Base-by-base conservation (phyloP, 2,329 filamentous ascomycete species). In the Colletotrichum scovillei region DNA sequence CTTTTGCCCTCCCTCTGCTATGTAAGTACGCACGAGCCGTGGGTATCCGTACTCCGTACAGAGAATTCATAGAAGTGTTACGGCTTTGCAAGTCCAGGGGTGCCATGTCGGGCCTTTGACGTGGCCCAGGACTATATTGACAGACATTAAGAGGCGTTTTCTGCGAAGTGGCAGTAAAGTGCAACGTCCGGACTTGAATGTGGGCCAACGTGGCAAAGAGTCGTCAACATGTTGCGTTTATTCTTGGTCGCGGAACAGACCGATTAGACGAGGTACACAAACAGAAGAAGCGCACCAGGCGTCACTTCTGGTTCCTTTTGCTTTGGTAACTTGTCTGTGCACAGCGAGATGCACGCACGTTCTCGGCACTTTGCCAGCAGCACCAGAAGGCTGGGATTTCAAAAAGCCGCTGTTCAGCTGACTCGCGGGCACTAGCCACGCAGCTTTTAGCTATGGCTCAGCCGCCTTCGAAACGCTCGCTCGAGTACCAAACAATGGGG, bases 171-270 rank as follows among this genome's bases (percentile, higher is more conserved):
- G 4, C 8, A 16, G 24, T 14, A 26, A 14, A 66, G 30, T 30
- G 38, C 42, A 65, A 64, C 55, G 42, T 56, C 26, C 38, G 46
- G 28, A 22, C 53, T 22, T 57, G 8, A 38, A n/a, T 57, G 68
- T 42, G 56, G 63, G 42, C n/a, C 67, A 57, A 28, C 28, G 56
- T 72, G 71, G 55, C 71, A 58, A 73, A 52, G 19, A 72, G 26
- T 67, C 26, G 30, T 72, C 72, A 66, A 67, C 38, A 62, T 56
- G 32, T 46, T 64, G 69, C 59, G 46, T 53, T 64, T 70, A 22
- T 60, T 56, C 38, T 56, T 30, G 35, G 60, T 70, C 26, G 65
- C 58, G 53, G 38, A 63, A 11, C 6, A 49, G 55, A 58, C 19
- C 24, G 38, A 22, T 26, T 30, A 32, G n/a, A 42, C n/a, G 46